Percentiles rank a stretch among this genome's conserved stretches.
These are phyloP conservation scores for Tagetes patula DNA, from an alignment of 129 eudicot genomes.

Conservation along the genomic window DNA sequence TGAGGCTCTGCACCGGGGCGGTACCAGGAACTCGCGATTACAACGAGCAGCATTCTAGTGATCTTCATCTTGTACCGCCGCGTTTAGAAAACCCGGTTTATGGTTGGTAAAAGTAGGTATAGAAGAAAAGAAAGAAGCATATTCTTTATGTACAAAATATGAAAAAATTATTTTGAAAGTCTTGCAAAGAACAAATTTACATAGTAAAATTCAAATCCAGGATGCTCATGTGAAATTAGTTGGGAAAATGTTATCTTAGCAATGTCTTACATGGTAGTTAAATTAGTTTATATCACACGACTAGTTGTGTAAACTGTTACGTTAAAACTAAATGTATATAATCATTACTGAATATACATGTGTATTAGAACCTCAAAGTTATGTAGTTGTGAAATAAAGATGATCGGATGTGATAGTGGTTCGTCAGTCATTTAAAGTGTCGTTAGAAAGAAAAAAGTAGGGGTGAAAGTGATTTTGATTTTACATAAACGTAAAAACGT, in stretches of 20 bases:
- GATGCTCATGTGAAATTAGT: background rate
- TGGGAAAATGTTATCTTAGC: too few relatives aligned
- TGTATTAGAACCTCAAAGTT: too few relatives aligned
- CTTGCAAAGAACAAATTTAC: background rate
- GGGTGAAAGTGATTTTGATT: too few relatives aligned
- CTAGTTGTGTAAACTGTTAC: background rate
- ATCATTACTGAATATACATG: too few relatives aligned
- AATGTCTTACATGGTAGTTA: background rate
- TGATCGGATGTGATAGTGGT: too few relatives aligned
- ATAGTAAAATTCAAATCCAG: too few relatives aligned
- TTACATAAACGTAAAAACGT: too few relatives aligned
- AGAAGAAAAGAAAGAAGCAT: background rate
- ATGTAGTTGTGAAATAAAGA: too few relatives aligned
- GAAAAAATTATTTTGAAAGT: background rate
- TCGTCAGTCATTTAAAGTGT: too few relatives aligned
- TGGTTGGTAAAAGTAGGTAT: constrained; percentile 61
- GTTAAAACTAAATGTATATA: too few relatives aligned
- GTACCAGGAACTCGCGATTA: constrained; percentile 71
- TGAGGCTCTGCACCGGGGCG: constrained; percentile 87
- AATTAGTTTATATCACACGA: background rate
- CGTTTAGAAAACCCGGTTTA: constrained; percentile 81
- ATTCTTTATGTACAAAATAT: background rate
- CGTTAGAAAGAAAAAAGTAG: too few relatives aligned
- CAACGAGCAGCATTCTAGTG: constrained; percentile 63
- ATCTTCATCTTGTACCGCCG: constrained; percentile 77